Base-by-base conservation (phyloP, 2,329 filamentous ascomycete genomes). In the Penicillium sp. region DNA sequence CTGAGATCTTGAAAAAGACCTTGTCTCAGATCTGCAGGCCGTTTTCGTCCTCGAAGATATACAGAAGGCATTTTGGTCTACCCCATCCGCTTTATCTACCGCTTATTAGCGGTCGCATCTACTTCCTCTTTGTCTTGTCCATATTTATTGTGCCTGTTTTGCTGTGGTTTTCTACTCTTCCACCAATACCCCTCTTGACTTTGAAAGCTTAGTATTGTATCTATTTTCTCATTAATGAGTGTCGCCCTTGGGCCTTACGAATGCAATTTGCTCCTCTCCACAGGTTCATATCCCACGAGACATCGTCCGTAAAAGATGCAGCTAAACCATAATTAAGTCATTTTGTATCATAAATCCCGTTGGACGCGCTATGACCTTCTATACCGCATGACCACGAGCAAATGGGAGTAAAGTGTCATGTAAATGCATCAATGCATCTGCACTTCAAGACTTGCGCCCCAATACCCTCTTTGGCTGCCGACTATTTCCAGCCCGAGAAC, bases 391-490 rank as follows among this genome's bases (percentile, higher is more conserved):
- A 26, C 36, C 41, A n/a, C 51, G 26, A 51, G 28, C 19, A 31
- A 37, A 37, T n/a, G 12, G 17, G 25, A 14, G 16, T n/a, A 14
- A 9, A n/a, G 22, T 14, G 11, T 12, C 36, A 19, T n/a, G 26
- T 28, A 12, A 37, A 50, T 50, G 41, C 44, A 48, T 55, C 30
- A 36, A 12, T 6, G 40, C n/a, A 12, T 36, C 37, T 46, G 3
- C 28, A 31, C n/a, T 53, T 64, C 60, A 73, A 43, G 60, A 60
- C 51, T 72, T 73, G 56, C 69, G 71, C 28, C 72, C 71, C 30
- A 75, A 61, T 44, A 75, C 58, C 42, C 74, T 65, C 57, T 76
- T 76, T 3, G 64, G 68, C 31, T 54, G 51, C 59, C 70, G 69
- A 54, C 70, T 68, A 58, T 55, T 53, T 43, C 64, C 63, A 16